Evolutionary conservation across 306 rosid genomes (phyloP), one percentile per base, ranked within the genome.

Genomic region (Vicia sativa): DNA sequence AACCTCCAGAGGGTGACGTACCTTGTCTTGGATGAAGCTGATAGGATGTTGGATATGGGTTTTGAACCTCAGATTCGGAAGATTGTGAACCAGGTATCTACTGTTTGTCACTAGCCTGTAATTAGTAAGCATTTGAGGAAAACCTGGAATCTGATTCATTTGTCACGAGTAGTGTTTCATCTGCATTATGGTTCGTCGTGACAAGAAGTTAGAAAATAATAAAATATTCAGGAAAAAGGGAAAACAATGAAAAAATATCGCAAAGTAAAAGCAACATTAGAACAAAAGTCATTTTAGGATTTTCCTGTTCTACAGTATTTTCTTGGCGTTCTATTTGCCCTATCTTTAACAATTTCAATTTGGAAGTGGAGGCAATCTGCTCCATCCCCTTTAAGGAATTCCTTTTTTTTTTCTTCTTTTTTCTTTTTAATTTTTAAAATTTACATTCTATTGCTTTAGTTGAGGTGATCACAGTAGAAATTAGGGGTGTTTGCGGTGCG

Each of bases 41-140:
- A 93, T 82, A 77, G 98, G 74, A 93, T 93, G 98, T 81, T 93
- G 82, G 98, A 93, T 80, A 93, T 93, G 98, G 98, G 98, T 62
- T 93, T 93, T 82, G 98, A 93, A 70, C 98, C 98, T 67, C 98
- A 93, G 69, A 93, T 93, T 80, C 76, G 95, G 74, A 93, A 91
- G 73, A 88, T 93, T 59, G 59, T 88, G 1, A 66, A 83, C 82
- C 98, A 93, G 87, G 98, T 93, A 90, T 82, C 97, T 88, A 86
- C 44, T 75, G 26, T 66, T 25, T 56, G 49, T 43, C 65, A 65
- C 39, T 59, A 25, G 54, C 48, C 9, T 60, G 45, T 55, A 60
- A 43, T 14, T 58, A 28, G 53, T 16, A 19, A 59, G 53, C 9
- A 39, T 31, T 45, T 38, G 13, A 13, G 25, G 15, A 34, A 55